Evolutionary conservation across 169 alveolate species (phyloP).

Genomic region (Eimeria praecox): DNA sequence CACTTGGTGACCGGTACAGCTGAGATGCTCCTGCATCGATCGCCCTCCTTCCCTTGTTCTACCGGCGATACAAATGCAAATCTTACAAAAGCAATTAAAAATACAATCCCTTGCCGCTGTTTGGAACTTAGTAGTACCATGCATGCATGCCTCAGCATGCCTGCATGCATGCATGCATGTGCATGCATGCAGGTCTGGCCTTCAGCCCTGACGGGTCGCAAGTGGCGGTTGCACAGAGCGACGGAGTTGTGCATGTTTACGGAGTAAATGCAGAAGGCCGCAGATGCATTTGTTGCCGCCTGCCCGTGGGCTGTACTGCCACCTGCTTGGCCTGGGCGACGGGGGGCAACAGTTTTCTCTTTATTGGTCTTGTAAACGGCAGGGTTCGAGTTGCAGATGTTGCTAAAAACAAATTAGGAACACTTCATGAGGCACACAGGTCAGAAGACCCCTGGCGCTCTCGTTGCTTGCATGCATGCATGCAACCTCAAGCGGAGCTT

Average conservation of each 20-base stretch:
- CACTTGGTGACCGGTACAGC: conserved; percentile 42
- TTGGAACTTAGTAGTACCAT: not conserved
- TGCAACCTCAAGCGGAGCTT: no score
- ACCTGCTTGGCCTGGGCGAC: conserved; percentile 40
- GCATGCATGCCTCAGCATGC: not conserved
- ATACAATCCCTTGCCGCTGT: not conserved
- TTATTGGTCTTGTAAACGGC: conserved; percentile 4
- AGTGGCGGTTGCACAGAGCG: conserved; percentile 29
- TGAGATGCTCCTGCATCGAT: not conserved
- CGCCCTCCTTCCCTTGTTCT: not conserved
- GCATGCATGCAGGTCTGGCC: conserved; percentile 30
- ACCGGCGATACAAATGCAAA: not conserved
- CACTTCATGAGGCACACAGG: conserved; percentile 36
- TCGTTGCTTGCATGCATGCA: not conserved
- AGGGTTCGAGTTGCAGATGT: conserved; percentile 29
- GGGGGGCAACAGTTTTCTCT: not conserved
- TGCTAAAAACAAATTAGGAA: not conserved
- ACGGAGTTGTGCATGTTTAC: conserved; percentile 23
- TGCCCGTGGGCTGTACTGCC: conserved; percentile 37
- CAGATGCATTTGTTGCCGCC: conserved; percentile 24
- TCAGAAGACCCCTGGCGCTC: not conserved
- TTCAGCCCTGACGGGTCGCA: conserved; percentile 37
- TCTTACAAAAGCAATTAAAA: no score
- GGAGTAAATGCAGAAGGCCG: not conserved
- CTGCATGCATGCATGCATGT: not conserved